phyloP scores from a whole-genome alignment of 176 grass and related monocot genomes.

The Metroxylon sagu region DNA sequence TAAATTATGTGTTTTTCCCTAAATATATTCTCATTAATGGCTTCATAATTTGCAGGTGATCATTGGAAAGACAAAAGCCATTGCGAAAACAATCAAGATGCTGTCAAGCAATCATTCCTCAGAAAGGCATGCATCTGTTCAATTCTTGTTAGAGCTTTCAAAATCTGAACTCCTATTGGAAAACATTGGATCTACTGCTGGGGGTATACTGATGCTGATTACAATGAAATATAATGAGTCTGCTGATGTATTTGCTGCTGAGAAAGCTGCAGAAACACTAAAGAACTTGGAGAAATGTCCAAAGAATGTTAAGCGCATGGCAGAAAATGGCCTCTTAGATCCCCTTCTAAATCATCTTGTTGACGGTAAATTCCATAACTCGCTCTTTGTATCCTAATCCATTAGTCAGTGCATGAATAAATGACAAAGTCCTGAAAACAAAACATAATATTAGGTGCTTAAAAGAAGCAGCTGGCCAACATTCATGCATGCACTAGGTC shows the following conservation, averaged over 20 bases:
- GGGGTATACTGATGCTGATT: slow-evolving; percentile 60
- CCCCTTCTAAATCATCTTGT: slow-evolving; percentile 71
- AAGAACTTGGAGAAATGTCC: slow-evolving; percentile 73
- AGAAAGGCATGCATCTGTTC: slow-evolving; percentile 46
- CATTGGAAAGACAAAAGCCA: slow-evolving; percentile 65
- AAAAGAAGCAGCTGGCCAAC: too few species aligned
- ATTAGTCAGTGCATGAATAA: too few species aligned
- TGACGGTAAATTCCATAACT: slow-evolving; percentile 41
- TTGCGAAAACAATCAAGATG: slow-evolving; percentile 44
- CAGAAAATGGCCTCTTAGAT: slow-evolving; percentile 76
- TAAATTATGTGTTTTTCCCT: too few species aligned
- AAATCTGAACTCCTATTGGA: slow-evolving; percentile 49
- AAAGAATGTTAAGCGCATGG: slow-evolving; percentile 84
- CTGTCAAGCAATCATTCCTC: slow-evolving; percentile 43
- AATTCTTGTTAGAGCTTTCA: slow-evolving; percentile 76
- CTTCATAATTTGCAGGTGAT: slow-evolving; percentile 50
- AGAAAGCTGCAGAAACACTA: slow-evolving; percentile 51
- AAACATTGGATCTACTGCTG: slow-evolving; percentile 45
- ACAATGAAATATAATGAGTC: slow-evolving; percentile 64
- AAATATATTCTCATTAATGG: slow-evolving; percentile 12
- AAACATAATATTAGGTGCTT: too few species aligned
- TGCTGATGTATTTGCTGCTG: slow-evolving; percentile 41
- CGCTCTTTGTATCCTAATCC: not conserved
- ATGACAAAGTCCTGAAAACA: too few species aligned
- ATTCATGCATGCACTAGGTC: too few species aligned